A percentile compares a stretch with the other conserved stretches of the same genome.
Evolutionary conservation across 352 stramenopile species (phyloP).

Genomic region (Phytophthora crassamura): DNA sequence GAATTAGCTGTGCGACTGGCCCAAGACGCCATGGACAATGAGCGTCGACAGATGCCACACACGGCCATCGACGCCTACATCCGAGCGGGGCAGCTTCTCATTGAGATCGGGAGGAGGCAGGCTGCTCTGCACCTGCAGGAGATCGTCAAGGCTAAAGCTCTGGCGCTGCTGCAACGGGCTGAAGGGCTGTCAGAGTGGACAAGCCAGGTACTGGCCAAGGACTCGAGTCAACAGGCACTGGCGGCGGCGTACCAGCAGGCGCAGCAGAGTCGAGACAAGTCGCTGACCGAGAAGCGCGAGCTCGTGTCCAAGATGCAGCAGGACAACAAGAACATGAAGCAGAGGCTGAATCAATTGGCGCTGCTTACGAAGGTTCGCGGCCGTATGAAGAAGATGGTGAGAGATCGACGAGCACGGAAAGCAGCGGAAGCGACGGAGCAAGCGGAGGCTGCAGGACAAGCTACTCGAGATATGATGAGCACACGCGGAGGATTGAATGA

Average conservation of each 20-base stretch:
- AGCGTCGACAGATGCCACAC: slow-evolving; percentile 64
- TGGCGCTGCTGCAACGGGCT: slow-evolving; percentile 74
- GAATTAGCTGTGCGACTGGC: slow-evolving; percentile 64
- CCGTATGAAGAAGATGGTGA: slow-evolving; percentile 58
- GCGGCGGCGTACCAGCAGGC: slow-evolving; percentile 55
- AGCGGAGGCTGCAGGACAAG: slow-evolving; percentile 12
- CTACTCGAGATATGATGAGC: slow-evolving; percentile 16
- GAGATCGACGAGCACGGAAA: slow-evolving; percentile 57
- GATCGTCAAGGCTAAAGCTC: slow-evolving; percentile 84
- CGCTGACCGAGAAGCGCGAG: slow-evolving; percentile 62
- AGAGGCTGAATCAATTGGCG: slow-evolving; percentile 70
- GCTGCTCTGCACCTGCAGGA: slow-evolving; percentile 67
- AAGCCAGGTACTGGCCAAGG: slow-evolving; percentile 43
- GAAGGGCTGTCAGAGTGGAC: slow-evolving; percentile 77
- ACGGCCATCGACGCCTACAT: slow-evolving; percentile 83
- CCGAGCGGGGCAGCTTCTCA: slow-evolving; percentile 66
- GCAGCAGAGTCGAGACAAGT: slow-evolving; percentile 47
- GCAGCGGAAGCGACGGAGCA: slow-evolving; percentile 28
- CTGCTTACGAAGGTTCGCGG: slow-evolving; percentile 61
- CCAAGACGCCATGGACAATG: slow-evolving; percentile 74
- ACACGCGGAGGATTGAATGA: slow-evolving; percentile 29
- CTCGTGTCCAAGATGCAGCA: slow-evolving; percentile 68
- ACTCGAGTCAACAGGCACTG: slow-evolving; percentile 47
- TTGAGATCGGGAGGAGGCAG: slow-evolving; percentile 70
- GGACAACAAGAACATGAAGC: slow-evolving; percentile 65